A percentile compares a stretch with the other conserved stretches of the same genome.
Conservation (phyloP, 129 eudicot species). For the Helianthus tuberosus region DNA sequence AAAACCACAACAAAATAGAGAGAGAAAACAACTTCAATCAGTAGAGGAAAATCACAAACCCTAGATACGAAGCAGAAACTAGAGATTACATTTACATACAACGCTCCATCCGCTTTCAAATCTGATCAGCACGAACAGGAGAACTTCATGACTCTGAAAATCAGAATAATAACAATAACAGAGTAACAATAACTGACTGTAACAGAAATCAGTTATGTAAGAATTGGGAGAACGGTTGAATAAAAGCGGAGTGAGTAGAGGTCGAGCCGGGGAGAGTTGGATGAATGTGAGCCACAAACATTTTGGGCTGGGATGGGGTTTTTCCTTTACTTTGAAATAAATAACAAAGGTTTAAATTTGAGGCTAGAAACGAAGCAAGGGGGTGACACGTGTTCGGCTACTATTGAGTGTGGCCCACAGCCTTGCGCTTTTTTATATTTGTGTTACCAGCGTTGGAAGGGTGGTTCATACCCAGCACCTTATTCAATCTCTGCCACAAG, state of each 20-base stretch:
- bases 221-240: background rate
- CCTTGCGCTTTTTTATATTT: slow-evolving; percentile 51
- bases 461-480: background rate
- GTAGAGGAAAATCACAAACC: background rate
- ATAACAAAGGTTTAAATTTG: slow-evolving; percentile 40
- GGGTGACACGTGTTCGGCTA: slow-evolving; percentile 55
- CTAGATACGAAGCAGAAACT: background rate
- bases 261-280: background rate
- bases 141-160: too few species aligned
- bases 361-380: slow-evolving; percentile 48
- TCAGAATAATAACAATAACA: too few species aligned
- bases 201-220: background rate
- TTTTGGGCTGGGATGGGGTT: slow-evolving; percentile 12
- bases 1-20: too few species aligned
- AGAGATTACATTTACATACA: slow-evolving; percentile 26
- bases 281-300: slow-evolving; percentile 69
- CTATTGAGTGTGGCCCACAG: slow-evolving; percentile 44
- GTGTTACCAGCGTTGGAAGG: slow-evolving; percentile 21
- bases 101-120: slow-evolving; percentile 33
- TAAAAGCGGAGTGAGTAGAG: background rate
- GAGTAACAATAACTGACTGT: too few species aligned
- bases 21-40: background rate
- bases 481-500: slow-evolving; percentile 20
- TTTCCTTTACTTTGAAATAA: background rate
- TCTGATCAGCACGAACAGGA: slow-evolving; percentile 19